Base-by-base conservation (phyloP, 495 filamentous ascomycete genomes). In the Podospora didyma region DNA sequence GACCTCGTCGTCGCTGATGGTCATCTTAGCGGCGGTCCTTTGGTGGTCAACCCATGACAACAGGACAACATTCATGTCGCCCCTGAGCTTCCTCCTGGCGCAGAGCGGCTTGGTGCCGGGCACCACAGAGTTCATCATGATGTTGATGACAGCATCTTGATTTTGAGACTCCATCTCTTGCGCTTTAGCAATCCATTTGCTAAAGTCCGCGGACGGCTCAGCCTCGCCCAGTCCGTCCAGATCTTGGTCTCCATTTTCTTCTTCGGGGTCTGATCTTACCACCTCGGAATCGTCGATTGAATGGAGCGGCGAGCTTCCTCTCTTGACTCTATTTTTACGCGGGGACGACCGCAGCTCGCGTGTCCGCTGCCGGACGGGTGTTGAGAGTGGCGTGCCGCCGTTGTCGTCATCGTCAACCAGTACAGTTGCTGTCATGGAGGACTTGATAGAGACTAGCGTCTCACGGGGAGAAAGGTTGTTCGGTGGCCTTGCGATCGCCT, bases 191-290 rank as follows among this genome's bases (percentile, higher is more conserved):
- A 61, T 46, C 63, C 61, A 67, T 28, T 56, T 47, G 56, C 45
- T 92, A 75, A 86, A 96, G 65, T 96, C 90, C 41, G 96, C 89
- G 28, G 82, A 83, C 26, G 88, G 87, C 64, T 90, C 87, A 46
- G 92, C 78, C 56, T 87, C 79, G 39, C 49, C 51, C 17, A 49
- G 28, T 19, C 37, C 39, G 17, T 58, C 10, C 0, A 37, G 16
- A 11, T 49, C 51, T 16, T 41, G 28, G 39, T 23, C 12, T 17
- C 54, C 23, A 12, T 24, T 34, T 20, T 50, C 24, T 1, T 54
- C 22, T 10, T 35, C 46, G 28, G 35, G 46, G 0, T 20, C 34
- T n/a, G 34, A 34, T 26, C 34, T 22, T 22, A 52, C 41, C 9
- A 41, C 10, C 24, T 57, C 58, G 23, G n/a, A 10, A 28, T 54